Base-by-base conservation (phyloP, 805 yeast genomes). In the Starmerella apicola region DNA sequence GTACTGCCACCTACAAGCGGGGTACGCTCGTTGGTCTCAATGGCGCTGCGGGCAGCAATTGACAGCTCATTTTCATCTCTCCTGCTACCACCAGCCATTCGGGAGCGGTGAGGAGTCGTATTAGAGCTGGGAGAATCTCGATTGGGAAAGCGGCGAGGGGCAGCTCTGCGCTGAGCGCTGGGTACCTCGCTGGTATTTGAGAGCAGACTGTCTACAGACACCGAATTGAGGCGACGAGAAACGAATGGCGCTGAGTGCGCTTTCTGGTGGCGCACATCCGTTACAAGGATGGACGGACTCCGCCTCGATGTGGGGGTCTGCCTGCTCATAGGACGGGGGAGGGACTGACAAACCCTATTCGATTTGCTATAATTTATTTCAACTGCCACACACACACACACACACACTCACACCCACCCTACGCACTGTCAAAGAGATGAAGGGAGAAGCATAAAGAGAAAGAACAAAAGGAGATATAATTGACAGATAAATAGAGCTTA, bases 271-370 rank as follows among this genome's bases (percentile, higher is more conserved):
- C 97, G 67, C 2, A 82, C 74, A 61, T 86, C 97, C 0, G 97
- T 88, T 28, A 86, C 97, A 42, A 86, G 67, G 54, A 86, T 86
- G 1, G 95, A 82, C 9, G 97, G 96, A 23, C 95, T 82, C 51
- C 96, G 63, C 52, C 81, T 82, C 12, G 94, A 83, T 5, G 81
- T 76, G 3, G 81, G 78, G 12, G 63, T 49, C 36, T 41, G 45
- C n/a, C 51, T 39, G 17, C 41, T 36, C 41, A 33, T 45, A 26
- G 18, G n/a, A n/a, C n/a, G n/a, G n/a, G n/a, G n/a, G n/a, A n/a
- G n/a, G n/a, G n/a, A n/a, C n/a, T n/a, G n/a, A n/a, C n/a, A n/a
- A n/a, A n/a, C n/a, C n/a, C n/a, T n/a, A n/a, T n/a, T n/a, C n/a
- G n/a, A n/a, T n/a, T n/a, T n/a, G n/a, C n/a, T n/a, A n/a, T n/a